Evolutionary conservation across 495 filamentous ascomycete species (phyloP), one percentile per base, ranked within the genome.

Genomic region (Penicillium nucicola): DNA sequence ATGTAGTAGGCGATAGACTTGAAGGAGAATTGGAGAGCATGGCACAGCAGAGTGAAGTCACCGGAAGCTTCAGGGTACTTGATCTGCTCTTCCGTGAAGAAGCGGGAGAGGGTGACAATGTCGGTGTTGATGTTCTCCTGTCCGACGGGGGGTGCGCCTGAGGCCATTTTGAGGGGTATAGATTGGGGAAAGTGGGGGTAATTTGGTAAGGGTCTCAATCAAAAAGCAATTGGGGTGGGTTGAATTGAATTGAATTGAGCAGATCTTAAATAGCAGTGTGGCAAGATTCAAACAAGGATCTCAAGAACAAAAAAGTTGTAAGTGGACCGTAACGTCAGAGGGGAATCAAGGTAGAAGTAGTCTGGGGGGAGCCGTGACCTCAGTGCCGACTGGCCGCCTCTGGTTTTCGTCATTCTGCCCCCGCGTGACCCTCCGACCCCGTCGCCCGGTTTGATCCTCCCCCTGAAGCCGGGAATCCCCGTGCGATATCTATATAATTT

Each of bases 1-100:
- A 98, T 98, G 78, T 97, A 98, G 81, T 97, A 96, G 57, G 93
- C 92, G 71, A 98, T 98, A 46, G 87, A 92, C 78, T 98, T 98
- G 84, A 98, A 98, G 58, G 93, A 89, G 80, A 97, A 97, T 75
- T 97, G 95, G 28, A 98, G 85, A 50, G 95, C 91, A 67, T 98
- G 93, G 79, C 90, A 97, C 46, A 98, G 83, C 19, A 98, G 83
- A 88, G 93, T 98, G 77, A 98, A 98, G 75, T 98, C 93, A 69
- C 93, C 93, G 4, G 92, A 97, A 23, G 93, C 93, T 60, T 97
- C 90, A 54, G 87, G 89, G 70, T 95, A 85, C 67, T 96, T 95
- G 46, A 77, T 72, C 72, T 98, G 93, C 69, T 96, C 89, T 77
- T 98, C 93, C 20, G 90, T 97, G 41, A 98, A 81, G 80, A 91